Evolutionary conservation across 805 yeast species (phyloP).

Genomic region (Trichomonascus vanleenenianus): DNA sequence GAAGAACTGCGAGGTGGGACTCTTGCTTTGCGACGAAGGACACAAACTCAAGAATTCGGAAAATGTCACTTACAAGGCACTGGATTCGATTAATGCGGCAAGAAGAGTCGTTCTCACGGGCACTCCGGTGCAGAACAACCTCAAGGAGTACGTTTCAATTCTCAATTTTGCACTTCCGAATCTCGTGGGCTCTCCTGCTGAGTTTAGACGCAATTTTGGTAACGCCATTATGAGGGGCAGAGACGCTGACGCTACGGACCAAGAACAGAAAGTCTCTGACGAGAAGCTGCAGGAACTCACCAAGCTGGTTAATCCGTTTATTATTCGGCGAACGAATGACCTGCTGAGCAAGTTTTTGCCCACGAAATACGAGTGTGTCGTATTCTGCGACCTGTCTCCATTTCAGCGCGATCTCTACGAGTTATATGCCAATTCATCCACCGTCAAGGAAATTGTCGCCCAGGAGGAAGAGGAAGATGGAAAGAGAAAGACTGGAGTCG

Average conservation of each 20-base stretch:
- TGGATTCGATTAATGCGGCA: constrained; percentile 74
- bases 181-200: constrained; percentile 71
- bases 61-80: constrained; percentile 80
- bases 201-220: constrained; percentile 82
- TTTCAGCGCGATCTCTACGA: constrained; percentile 66
- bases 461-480: constrained; percentile 9
- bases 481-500: constrained; percentile 44
- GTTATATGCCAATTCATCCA: constrained; percentile 73
- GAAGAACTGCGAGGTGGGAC: constrained; percentile 72
- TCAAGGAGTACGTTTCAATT: constrained; percentile 86
- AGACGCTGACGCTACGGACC: constrained; percentile 82
- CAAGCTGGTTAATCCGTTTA: constrained; percentile 73
- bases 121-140: constrained; percentile 93
- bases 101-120: constrained; percentile 91
- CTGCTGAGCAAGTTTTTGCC: constrained; percentile 90
- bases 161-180: constrained; percentile 94
- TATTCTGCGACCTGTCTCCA: constrained; percentile 78
- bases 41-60: constrained; percentile 84
- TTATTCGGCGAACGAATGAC: constrained; percentile 92
- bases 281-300: constrained; percentile 62
- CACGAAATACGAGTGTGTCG: constrained; percentile 92
- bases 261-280: constrained; percentile 64
- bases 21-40: constrained; percentile 81
- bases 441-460: constrained; percentile 54
- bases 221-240: constrained; percentile 72